These are phyloP conservation scores for Cryphonectria japonica DNA, from an alignment of 2,329 filamentous ascomycete species.

Conservation along the genomic window DNA sequence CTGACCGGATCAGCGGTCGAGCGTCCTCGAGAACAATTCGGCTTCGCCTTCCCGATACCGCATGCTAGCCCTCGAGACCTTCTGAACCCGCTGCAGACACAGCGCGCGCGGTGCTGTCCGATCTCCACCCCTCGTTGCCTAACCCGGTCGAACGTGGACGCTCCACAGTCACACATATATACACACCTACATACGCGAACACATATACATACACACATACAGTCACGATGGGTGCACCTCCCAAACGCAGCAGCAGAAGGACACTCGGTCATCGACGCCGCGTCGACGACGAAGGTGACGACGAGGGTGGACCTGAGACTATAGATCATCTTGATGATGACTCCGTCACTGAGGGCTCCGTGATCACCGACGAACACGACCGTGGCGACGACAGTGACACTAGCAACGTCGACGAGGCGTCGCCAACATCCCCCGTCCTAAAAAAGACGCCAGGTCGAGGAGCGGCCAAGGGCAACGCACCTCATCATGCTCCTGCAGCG, in stretches of 20 bases:
- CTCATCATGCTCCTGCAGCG: slow-evolving; percentile 29
- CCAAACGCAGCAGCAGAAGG: slow-evolving; percentile 61
- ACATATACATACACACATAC: neutral
- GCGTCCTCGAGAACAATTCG: slow-evolving; percentile 15
- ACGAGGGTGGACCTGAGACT: slow-evolving; percentile 61
- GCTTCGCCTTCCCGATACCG: slow-evolving; percentile 21
- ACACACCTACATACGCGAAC: neutral
- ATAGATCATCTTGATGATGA: slow-evolving; percentile 64
- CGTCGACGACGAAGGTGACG: slow-evolving; percentile 72
- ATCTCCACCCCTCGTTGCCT: slow-evolving; percentile 17
- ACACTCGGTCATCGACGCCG: slow-evolving; percentile 69
- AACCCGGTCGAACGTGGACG: slow-evolving; percentile 21
- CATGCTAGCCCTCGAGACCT: slow-evolving; percentile 23
- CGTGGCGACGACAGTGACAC: slow-evolving; percentile 64
- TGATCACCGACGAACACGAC: slow-evolving; percentile 65
- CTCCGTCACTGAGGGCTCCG: slow-evolving; percentile 67
- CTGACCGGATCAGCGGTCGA: slow-evolving; percentile 16
- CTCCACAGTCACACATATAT: slow-evolving; percentile 31
- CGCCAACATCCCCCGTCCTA: slow-evolving; percentile 51
- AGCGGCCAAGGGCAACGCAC: slow-evolving; percentile 39
- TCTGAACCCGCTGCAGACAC: slow-evolving; percentile 26
- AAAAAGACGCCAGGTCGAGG: slow-evolving; percentile 49
- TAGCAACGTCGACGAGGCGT: slow-evolving; percentile 63
- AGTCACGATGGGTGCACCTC: slow-evolving; percentile 37
- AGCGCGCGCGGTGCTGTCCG: slow-evolving; percentile 28